Conservation (phyloP, 257 asterid genomes). For the Solanum neorickii region DNA sequence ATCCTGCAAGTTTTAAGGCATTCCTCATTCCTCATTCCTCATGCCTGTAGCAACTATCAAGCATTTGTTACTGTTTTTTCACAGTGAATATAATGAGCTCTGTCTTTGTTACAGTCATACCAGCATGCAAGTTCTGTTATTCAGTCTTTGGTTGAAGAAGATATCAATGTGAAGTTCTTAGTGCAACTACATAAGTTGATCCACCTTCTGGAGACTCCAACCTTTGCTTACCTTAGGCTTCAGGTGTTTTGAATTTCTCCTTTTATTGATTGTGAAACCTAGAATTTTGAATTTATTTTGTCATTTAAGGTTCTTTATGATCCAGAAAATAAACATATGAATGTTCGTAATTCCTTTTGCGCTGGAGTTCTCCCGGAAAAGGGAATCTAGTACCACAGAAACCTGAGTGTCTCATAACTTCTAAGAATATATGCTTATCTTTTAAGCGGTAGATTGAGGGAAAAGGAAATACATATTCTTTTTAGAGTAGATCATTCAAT, state of each 20-base stretch:
- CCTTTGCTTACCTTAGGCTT: slow-evolving; percentile 87
- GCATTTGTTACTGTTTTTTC: not conserved
- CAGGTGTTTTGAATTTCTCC: slow-evolving; percentile 41
- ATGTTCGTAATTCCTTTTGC: not conserved
- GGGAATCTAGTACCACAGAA: not conserved
- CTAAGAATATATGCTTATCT: not conserved
- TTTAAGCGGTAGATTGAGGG: not conserved
- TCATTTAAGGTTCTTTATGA: not conserved
- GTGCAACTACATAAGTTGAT: slow-evolving; percentile 92
- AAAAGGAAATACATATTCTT: not conserved
- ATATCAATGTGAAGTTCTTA: slow-evolving; percentile 82
- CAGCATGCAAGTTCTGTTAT: slow-evolving; percentile 92
- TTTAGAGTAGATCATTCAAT: not conserved
- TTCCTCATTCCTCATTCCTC: not conserved
- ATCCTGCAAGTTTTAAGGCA: not conserved
- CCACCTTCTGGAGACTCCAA: slow-evolving; percentile 93
- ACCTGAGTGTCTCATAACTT: not conserved
- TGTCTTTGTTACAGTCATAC: slow-evolving; percentile 46
- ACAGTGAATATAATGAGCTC: not conserved
- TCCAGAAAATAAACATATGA: not conserved
- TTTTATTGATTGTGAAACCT: not conserved
- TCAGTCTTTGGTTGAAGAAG: slow-evolving; percentile 89
- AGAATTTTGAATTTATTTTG: not conserved
- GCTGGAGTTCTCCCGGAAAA: not conserved
- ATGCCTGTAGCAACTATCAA: not conserved